Evolutionary conservation across 192 early-diverging fungal species (phyloP), one percentile per base, ranked within the genome.

Genomic region (Phycomyces nitens): DNA sequence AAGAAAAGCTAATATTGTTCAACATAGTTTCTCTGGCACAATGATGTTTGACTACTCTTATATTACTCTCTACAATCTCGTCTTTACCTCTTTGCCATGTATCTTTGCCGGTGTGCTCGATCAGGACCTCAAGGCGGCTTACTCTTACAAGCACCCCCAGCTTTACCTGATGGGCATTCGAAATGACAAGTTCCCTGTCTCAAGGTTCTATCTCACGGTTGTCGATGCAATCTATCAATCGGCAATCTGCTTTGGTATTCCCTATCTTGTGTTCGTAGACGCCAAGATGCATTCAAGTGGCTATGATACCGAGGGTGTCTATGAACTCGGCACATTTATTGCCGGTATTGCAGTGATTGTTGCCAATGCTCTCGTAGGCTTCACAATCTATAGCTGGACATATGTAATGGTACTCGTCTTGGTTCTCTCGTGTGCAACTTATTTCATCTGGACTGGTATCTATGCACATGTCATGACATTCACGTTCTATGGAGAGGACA

Each of bases 321-420:
- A 82, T 60, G 80, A 85, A 49, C 58, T 94, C 14, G 89, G 91
- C 51, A 87, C 89, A 0, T 66, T 87, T 12, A 84, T 91, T 21
- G 86, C 91, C 1, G 89, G 92, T 39, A 77, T 81, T 60, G 86
- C 86, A 9, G 82, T 94, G 10, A 77, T 90, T 21, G 81, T 86
- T 8, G 89, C 86, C 16, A 97, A 97, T 77, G 58, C 86, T 47
- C 89, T 89, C 66, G 86, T 94, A 49, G 84, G 84, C 4, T 68
- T 94, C 60, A 94, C 87, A 69, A 90, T 84, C 76, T 79, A 82
- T 56, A 83, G 83, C 27, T 93, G 89, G 88, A 88, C 89, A 1
- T 89, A 85, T 82, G 74, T 93, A 60, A 84, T 83, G 74, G 72
- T 77, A 6, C 51, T 76, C 20, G 76, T 78, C 11, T 61, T 81